Base-by-base conservation (phyloP, 2,329 filamentous ascomycete genomes). In the Plectosphaerella sp. region DNA sequence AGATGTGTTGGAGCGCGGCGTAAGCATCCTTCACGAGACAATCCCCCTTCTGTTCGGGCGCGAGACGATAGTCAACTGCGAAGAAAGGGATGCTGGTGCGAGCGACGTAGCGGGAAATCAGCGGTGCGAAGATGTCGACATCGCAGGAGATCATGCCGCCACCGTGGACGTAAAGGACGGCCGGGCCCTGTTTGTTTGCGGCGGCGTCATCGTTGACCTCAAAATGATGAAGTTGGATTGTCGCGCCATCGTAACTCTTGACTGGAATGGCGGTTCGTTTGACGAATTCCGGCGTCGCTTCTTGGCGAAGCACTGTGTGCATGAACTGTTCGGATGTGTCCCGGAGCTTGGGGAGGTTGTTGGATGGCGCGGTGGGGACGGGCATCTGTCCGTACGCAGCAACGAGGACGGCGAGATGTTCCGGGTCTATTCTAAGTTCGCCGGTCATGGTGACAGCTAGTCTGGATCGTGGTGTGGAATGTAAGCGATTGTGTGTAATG, bases 21-120 rank as follows among this genome's bases (percentile, higher is more conserved):
- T 69, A 69, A 41, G 61, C 62, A 51, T 76, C 73, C 43, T 69
- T 64, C 0, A 69, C 57, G 1, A 63, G 68, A 0, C 58, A 57
- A 0, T 72, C 70, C 11, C 66, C 67, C 4, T 62, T 65, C 45
- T 70, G 53, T 55, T 77, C 73, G 1, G 74, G 74, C 5, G 73
- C 69, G 5, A 73, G 64, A 3, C 73, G 65, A 59, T 75, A 77
- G 14, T 74, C 71, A 22, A 74, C 62, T 1, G 63, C 61, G 41
- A 71, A 63, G 41, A 72, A 60, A 5, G 65, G 65, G 14, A 73
- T 60, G 2, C 67, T 64, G 5, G 64, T 61, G 5, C 51, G 49
- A 4, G 52, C 47, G 3, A 66, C 68, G 39, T 64, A 59, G 7
- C 52, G 50, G 18, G 65, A 55, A 33, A 71, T 56, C 5, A 61